phyloP scores from a whole-genome alignment of 1,139 yeast species.

The Wickerhamiella pararugosa region DNA sequence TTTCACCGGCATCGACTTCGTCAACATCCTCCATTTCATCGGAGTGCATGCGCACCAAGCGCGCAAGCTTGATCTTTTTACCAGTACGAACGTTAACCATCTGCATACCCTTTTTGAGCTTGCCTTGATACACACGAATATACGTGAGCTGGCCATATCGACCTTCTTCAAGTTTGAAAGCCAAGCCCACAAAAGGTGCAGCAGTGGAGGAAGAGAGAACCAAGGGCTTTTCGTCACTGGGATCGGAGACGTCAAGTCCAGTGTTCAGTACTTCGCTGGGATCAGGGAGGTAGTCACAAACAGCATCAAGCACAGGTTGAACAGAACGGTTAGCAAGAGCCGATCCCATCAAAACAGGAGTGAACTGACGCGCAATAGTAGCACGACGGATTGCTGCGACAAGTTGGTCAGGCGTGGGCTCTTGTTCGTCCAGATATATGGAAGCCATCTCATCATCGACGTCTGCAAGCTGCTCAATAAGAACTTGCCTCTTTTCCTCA shows the following conservation, averaged over 20 bases:
- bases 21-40: constrained; percentile 97
- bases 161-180: constrained; percentile 97
- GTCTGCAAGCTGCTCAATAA: constrained; percentile 91
- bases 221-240: constrained; percentile 50
- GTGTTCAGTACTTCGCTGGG: constrained; percentile 87
- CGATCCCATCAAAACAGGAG: constrained; percentile 98
- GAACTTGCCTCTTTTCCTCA: constrained; percentile 65
- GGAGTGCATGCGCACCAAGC: constrained; percentile 97
- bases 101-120: constrained; percentile 75
- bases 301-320: constrained; percentile 91
- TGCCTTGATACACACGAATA: constrained; percentile 93
- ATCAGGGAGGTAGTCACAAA: constrained; percentile 87
- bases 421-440: constrained; percentile 74
- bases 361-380: constrained; percentile 90
- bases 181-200: constrained; percentile 86
- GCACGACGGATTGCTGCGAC: constrained; percentile 83
- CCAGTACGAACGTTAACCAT: constrained; percentile 85
- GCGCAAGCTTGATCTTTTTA: constrained; percentile 84
- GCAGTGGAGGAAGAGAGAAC: constrained; percentile 57
- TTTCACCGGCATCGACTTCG: constrained; percentile 95
- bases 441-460: constrained; percentile 97
- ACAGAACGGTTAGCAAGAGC: constrained; percentile 93
- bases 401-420: constrained; percentile 71
- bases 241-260: constrained; percentile 59
- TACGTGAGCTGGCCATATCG: constrained; percentile 95